Base-by-base conservation (phyloP, 2,329 filamentous ascomycete genomes). In the Fusarium buharicum region DNA sequence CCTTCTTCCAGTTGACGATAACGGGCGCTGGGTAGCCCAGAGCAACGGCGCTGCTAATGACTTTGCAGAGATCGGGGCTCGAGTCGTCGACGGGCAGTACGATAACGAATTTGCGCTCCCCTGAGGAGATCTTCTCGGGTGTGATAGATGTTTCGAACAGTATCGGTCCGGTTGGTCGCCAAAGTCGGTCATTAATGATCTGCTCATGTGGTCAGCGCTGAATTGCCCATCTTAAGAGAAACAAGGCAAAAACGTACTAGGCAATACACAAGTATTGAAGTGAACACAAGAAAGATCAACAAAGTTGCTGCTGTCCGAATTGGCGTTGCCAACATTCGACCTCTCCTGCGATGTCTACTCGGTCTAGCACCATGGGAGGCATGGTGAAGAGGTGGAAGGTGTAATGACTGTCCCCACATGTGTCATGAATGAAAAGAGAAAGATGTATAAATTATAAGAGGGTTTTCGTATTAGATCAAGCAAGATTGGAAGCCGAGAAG, bases 1-100 rank as follows among this genome's bases (percentile, higher is more conserved):
- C 66, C 5, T 65, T 61, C 16, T 66, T 66, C 72, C 72, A 74
- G 48, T 74, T 74, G 37, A 72, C 67, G n/a, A 74, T 69, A 20
- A 73, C 65, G 7, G 72, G 70, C 8, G 67, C 67, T 3, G 72
- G 72, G 38, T 73, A 74, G 7, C 68, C 72, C 13, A 70, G 43
- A 4, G 69, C 72, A 12, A 71, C 40, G 13, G 62, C 62, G 36
- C 70, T 72, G 33, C 64, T 64, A 11, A 73, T 52, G 37, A 71
- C 68, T 50, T 73, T 73, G 58, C 72, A 73, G 12, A 73, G 67
- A 27, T 72, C 64, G 18, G 71, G 68, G 28, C 65, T 66, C n/a
- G 72, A 69, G 10, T 64, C 53, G 46, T 70, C 64, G 49, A 65
- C 66, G 14, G 68, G 68, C 4, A 70, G 44, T 18, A 70, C 51